Base-by-base conservation (phyloP, 257 asterid species). In the Coffea canephora region DNA sequence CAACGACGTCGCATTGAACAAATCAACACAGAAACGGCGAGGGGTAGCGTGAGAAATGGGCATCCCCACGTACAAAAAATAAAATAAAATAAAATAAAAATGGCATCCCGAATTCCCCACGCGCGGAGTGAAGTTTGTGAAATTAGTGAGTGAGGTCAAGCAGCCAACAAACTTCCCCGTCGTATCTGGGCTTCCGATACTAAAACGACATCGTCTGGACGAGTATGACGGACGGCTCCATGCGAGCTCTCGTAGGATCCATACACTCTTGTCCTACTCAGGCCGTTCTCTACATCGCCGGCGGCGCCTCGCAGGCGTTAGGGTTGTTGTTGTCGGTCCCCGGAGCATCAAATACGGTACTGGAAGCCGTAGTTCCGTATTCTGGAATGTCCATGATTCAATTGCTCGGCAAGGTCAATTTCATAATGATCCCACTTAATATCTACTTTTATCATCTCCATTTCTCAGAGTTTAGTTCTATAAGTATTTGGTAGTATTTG, bases 281-380 rank as follows among this genome's bases (percentile, higher is more conserved):
- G 78, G 93, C 95, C 71, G 97, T 95, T 52, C 87, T 95, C 78
- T 90, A 89, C 81, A 86, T 93, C 87, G 87, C 97, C 84, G 99
- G 99, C 78, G 99, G 98, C 41, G 97, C 97, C 45, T 92, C 99
- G 83, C 99, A 95, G 99, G 97, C 96, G 50, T 85, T 93, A 75
- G 97, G 98, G 71, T 95, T 97, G 97, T 79, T 95, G 83, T 79
- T 95, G 90, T 92, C 98, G n/a, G 91, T 89, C 55, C 97, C 97
- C 9, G 99, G 98, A 82, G 99, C 98, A 75, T 90, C 98, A 14
- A 93, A 86, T 86, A 92, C 97, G 2, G 88, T 93, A 41, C 89
- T 93, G 49, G 99, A 95, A 88, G 81, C 93, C 0, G 89, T 87
- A 36, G 93, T 92, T 73, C 97, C 99, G 57, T 95, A 93, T 85